Conservation (phyloP, 331 rosid species). For the Malus hybrid region DNA sequence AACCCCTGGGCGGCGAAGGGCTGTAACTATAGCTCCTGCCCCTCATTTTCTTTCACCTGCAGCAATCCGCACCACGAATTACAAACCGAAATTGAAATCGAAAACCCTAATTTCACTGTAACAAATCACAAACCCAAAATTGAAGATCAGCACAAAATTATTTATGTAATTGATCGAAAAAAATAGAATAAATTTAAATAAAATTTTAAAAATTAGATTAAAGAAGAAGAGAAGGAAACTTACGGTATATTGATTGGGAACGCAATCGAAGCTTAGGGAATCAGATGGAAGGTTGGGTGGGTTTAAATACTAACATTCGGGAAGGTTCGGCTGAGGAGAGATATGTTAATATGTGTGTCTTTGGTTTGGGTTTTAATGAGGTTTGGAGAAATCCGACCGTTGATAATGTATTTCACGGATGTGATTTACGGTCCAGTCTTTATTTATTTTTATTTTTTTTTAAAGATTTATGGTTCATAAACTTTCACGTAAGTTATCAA, state of each 20-base stretch:
- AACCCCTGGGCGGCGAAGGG: conserved; percentile 51
- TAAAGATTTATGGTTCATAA: not conserved
- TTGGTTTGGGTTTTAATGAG: too few relatives aligned
- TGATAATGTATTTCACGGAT: not conserved
- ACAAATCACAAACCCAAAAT: not conserved
- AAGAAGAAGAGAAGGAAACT: not conserved
- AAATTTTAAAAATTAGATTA: not conserved
- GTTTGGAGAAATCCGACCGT: not conserved
- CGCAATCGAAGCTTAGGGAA: not conserved
- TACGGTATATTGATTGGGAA: not conserved
- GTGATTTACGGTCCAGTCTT: not conserved
- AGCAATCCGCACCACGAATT: not conserved
- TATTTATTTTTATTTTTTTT: too few relatives aligned
- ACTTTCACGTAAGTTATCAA: too few relatives aligned
- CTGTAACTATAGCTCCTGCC: conserved; percentile 66
- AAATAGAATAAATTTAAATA: not conserved
- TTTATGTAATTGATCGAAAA: not conserved
- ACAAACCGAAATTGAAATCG: not conserved
- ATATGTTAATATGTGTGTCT: not conserved
- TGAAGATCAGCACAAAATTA: not conserved
- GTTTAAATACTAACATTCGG: not conserved
- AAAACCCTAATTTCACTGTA: not conserved
- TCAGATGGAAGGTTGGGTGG: not conserved
- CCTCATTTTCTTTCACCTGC: conserved; percentile 49
- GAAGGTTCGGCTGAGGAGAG: not conserved